These are phyloP conservation scores for Hymenoscyphus albidus DNA, from an alignment of 2,329 filamentous ascomycete genomes.

Conservation along the genomic window DNA sequence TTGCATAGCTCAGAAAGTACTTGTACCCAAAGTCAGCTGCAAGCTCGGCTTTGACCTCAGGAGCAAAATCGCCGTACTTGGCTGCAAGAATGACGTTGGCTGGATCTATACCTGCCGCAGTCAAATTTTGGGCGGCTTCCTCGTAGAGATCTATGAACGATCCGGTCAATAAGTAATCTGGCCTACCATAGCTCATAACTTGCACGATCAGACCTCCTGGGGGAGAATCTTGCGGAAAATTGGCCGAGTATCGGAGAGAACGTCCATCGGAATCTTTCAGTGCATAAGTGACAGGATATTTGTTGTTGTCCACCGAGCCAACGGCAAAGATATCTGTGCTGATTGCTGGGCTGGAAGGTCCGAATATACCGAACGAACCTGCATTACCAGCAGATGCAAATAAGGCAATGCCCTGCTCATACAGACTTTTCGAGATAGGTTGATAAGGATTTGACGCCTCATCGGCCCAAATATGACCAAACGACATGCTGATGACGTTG, in stretches of 20 bases:
- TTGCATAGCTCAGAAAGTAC: not conserved
- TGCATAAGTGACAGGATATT: slow-evolving; percentile 23
- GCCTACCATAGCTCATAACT: not conserved
- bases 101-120: not conserved
- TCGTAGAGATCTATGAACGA: not conserved
- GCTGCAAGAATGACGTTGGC: not conserved
- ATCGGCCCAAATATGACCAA: slow-evolving; percentile 12
- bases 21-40: not conserved
- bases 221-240: slow-evolving; percentile 18
- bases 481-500: slow-evolving; percentile 29
- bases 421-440: slow-evolving; percentile 11
- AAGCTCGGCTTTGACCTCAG: not conserved
- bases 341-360: slow-evolving; percentile 11
- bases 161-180: not conserved
- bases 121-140: not conserved
- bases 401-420: slow-evolving; percentile 11
- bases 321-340: slow-evolving; percentile 18
- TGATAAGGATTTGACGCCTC: slow-evolving; percentile 15
- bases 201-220: not conserved
- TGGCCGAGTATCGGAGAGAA: slow-evolving; percentile 21
- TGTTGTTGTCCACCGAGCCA: slow-evolving; percentile 20
- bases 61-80: not conserved
- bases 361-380: slow-evolving; percentile 7
- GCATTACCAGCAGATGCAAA: slow-evolving; percentile 22
- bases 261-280: slow-evolving; percentile 15